Conservation (phyloP, 106 monocot genomes). For the Platanthera zijinensis region DNA sequence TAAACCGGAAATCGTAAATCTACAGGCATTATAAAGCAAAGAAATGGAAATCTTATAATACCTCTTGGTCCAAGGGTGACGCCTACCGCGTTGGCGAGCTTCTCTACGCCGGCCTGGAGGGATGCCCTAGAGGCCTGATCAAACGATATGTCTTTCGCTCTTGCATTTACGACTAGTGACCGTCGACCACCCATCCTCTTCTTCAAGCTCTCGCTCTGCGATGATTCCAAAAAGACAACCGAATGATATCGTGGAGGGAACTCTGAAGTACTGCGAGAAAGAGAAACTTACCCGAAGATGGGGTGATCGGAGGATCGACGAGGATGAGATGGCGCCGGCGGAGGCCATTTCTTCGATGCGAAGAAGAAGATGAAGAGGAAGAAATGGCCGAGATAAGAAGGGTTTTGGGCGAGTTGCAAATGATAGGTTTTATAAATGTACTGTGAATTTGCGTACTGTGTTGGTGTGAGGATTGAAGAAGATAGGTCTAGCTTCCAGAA, state of each 20-base stretch:
- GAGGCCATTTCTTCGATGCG: constrained; percentile 32
- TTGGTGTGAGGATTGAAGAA: neutral
- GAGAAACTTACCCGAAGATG: constrained; percentile 41
- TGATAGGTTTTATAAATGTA: too few relatives aligned
- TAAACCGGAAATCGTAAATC: neutral
- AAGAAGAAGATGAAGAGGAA: neutral
- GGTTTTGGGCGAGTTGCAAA: neutral
- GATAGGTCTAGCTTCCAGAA: neutral
- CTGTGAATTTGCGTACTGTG: neutral
- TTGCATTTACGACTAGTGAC: constrained; percentile 42
- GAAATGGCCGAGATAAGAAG: neutral
- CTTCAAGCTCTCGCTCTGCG: constrained; percentile 7
- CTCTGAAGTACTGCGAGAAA: constrained; percentile 17
- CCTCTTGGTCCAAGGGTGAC: constrained; percentile 97
- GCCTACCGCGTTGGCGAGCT: constrained; percentile 91
- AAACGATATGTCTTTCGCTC: constrained; percentile 80
- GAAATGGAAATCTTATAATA: constrained; percentile 3
- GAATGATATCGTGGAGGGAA: neutral
- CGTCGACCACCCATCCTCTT: constrained; percentile 12
- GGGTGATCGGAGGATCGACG: constrained; percentile 57
- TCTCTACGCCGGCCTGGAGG: constrained; percentile 83
- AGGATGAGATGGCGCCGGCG: constrained; percentile 68
- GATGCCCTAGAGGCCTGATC: constrained; percentile 67
- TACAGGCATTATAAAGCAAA: neutral
- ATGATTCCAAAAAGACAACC: neutral